Percentiles rank a stretch among this genome's conserved stretches.
Conservation (phyloP, 176 grass and related monocot species). For the Aegilops sharonensis region DNA sequence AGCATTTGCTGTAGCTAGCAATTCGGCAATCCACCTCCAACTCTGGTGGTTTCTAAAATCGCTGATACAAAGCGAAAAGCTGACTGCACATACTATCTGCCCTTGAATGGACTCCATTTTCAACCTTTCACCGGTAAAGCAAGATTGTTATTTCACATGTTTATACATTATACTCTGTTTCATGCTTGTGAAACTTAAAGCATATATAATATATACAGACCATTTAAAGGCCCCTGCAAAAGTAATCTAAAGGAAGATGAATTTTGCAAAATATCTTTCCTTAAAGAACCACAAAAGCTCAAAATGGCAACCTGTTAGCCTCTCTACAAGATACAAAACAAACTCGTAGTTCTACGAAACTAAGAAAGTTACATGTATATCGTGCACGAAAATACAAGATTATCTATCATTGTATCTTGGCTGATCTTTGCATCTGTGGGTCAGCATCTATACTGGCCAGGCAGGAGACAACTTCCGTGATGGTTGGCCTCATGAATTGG, state of each 20-base stretch:
- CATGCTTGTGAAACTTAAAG: not conserved
- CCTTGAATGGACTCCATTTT: not conserved
- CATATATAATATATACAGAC: no score
- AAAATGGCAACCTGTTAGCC: not conserved
- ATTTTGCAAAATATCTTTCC: not conserved
- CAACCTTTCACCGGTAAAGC: no score
- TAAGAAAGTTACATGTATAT: not conserved
- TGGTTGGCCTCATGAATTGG: conserved; percentile 41
- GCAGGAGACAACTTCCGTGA: conserved; percentile 39
- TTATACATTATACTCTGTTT: not conserved
- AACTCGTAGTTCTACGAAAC: not conserved
- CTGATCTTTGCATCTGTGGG: not conserved
- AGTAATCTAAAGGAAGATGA: not conserved
- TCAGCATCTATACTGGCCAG: conserved; percentile 14
- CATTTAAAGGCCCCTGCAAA: no score
- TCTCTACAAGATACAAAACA: not conserved
- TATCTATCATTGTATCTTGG: not conserved
- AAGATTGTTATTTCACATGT: not conserved
- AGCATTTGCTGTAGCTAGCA: not conserved
- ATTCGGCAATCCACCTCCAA: not conserved
- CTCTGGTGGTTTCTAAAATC: not conserved
- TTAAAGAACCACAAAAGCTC: not conserved
- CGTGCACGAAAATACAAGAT: not conserved
- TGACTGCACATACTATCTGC: not conserved
- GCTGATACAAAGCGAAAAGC: not conserved